Evolutionary conservation across 2,329 filamentous ascomycete species (phyloP).

Genomic region (Fusarium sp.): DNA sequence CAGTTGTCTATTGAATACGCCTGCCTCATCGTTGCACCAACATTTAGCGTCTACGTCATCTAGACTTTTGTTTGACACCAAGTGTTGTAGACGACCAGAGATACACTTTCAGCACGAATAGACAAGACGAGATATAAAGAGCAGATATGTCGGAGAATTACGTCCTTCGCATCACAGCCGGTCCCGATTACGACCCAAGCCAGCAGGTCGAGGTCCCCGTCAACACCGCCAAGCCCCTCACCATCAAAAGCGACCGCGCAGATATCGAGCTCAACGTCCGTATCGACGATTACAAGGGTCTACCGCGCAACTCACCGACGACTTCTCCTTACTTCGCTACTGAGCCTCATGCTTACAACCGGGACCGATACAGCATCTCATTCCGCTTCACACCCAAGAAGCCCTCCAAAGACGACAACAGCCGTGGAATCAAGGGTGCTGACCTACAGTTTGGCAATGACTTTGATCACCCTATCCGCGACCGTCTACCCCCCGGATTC

Average conservation of each 20-base stretch:
- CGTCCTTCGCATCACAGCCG: conserved; percentile 83
- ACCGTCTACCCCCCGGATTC: conserved; percentile 87
- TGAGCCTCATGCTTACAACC: conserved; percentile 70
- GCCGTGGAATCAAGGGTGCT: conserved; percentile 68
- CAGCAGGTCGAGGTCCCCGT: conserved; percentile 80
- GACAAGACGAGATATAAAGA: background rate
- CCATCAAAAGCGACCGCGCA: conserved; percentile 71
- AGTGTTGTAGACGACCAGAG: background rate
- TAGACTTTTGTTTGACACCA: background rate
- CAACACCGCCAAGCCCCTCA: conserved; percentile 72
- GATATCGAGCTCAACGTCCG: conserved; percentile 78
- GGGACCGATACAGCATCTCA: conserved; percentile 86
- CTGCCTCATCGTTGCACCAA: background rate
- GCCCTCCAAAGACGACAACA: conserved; percentile 34
- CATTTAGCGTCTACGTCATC: conserved; percentile 27
- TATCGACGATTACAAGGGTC: conserved; percentile 73
- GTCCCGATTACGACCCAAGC: conserved; percentile 76
- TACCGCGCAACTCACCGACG: conserved; percentile 74
- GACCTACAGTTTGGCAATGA: conserved; percentile 95
- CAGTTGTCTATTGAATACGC: background rate
- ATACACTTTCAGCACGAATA: background rate
- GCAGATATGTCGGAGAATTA: conserved; percentile 74
- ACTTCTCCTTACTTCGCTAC: conserved; percentile 82
- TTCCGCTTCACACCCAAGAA: conserved; percentile 81
- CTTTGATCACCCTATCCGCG: conserved; percentile 90